Evolutionary conservation across 805 yeast genomes (phyloP).

Genomic region (Wickerhamiella spandovensis): DNA sequence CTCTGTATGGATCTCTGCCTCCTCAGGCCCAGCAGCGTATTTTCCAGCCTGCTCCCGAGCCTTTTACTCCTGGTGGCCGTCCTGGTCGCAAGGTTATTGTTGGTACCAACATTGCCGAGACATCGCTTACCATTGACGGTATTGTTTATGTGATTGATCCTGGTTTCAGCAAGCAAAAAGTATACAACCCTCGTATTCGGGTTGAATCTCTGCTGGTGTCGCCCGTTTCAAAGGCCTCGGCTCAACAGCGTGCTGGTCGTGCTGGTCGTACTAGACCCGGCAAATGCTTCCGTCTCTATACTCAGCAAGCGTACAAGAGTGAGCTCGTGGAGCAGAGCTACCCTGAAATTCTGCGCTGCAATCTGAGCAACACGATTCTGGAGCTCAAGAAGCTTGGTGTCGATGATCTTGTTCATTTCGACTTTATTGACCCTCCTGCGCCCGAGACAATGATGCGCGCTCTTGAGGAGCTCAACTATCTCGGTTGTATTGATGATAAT

Average conservation of each 20-base stretch:
- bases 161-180: conserved; percentile 93
- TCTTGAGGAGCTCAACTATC: conserved; percentile 81
- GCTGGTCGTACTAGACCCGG: conserved; percentile 99
- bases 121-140: conserved; percentile 95
- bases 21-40: conserved; percentile 91
- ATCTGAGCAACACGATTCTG: conserved; percentile 79
- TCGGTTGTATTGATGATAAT: conserved; percentile 80
- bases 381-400: conserved; percentile 89
- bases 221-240: conserved; percentile 93
- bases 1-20: conserved; percentile 91
- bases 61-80: conserved; percentile 58
- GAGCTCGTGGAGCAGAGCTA: conserved; percentile 91
- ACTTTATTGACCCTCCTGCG: conserved; percentile 98
- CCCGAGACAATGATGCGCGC: conserved; percentile 99
- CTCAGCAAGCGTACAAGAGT: conserved; percentile 91
- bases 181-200: conserved; percentile 89
- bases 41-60: conserved; percentile 77
- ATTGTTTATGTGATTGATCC: conserved; percentile 96
- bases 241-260: conserved; percentile 98
- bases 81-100: conserved; percentile 93
- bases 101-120: conserved; percentile 93
- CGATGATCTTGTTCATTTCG: conserved; percentile 93
- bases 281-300: conserved; percentile 88
- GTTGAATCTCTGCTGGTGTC: conserved; percentile 90
- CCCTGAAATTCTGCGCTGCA: conserved; percentile 88